Conservation (phyloP, 805 yeast species). For the Torulaspora delbrueckii region DNA sequence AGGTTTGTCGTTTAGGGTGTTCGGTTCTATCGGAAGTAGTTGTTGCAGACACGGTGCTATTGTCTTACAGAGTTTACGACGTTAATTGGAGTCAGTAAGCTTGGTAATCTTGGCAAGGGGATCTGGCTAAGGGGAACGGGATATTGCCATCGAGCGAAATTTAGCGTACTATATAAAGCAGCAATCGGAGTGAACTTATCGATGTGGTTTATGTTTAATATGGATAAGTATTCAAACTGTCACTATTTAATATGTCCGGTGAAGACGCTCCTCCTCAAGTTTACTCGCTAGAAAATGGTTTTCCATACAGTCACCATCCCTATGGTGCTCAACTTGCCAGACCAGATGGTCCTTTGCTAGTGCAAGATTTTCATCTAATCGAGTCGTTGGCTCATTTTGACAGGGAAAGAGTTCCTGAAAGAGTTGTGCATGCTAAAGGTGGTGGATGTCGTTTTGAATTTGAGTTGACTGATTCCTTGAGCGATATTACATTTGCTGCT, state of each 20-base stretch:
- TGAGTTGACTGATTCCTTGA: constrained; percentile 53
- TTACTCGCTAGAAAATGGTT: constrained; percentile 48
- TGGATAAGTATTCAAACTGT: too few relatives aligned
- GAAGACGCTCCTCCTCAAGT: constrained; percentile 15
- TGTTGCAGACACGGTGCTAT: background rate
- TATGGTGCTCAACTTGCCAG: constrained; percentile 51
- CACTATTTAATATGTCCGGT: background rate
- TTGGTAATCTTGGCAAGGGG: background rate
- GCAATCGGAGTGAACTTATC: background rate
- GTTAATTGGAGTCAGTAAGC: background rate
- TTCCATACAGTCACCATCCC: constrained; percentile 49
- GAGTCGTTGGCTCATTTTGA: constrained; percentile 57
- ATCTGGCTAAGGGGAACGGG: background rate
- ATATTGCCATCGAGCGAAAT: background rate
- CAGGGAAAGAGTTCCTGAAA: constrained; percentile 61
- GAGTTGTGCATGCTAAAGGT: constrained; percentile 66
- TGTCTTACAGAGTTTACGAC: background rate
- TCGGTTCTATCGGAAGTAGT: background rate
- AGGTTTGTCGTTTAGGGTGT: background rate
- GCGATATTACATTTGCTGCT: constrained; percentile 45
- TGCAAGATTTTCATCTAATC: constrained; percentile 54
- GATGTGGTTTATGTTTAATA: background rate
- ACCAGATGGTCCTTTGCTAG: constrained; percentile 51
- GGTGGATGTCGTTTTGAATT: constrained; percentile 59
- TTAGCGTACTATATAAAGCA: background rate